Evolutionary conservation across 2,329 filamentous ascomycete genomes (phyloP).

Genomic region (Myotisia sp.): DNA sequence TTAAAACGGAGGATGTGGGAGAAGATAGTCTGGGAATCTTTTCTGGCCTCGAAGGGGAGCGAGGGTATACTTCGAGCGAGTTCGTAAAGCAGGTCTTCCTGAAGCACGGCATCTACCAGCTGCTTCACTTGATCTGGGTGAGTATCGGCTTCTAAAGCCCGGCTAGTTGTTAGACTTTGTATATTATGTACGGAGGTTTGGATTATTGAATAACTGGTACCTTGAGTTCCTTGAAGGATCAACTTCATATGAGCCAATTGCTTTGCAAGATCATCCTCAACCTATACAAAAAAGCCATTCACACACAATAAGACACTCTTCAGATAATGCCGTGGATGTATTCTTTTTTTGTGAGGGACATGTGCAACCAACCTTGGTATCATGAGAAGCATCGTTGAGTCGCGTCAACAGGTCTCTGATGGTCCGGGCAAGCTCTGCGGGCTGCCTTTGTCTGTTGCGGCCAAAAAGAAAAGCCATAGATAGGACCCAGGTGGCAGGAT

Average conservation of each 20-base stretch:
- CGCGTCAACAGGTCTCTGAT: conserved; percentile 50
- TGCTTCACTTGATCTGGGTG: conserved; percentile 78
- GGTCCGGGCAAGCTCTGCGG: conserved; percentile 46
- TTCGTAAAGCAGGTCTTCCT: conserved; percentile 75
- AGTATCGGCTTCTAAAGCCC: conserved; percentile 58
- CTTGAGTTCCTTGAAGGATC: conserved; percentile 81
- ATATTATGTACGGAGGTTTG: no score
- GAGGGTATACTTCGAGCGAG: conserved; percentile 71
- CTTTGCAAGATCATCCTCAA: conserved; percentile 71
- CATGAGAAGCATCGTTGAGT: conserved; percentile 43
- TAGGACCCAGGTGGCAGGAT: no score
- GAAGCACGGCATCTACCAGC: conserved; percentile 68
- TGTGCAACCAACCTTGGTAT: conserved; percentile 38
- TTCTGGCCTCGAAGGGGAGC: conserved; percentile 88
- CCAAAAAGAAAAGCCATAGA: conserved; percentile 64
- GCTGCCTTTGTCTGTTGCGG: conserved; percentile 46
- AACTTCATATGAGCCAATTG: conserved; percentile 83
- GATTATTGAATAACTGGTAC: conserved; percentile 35
- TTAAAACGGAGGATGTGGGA: conserved; percentile 89
- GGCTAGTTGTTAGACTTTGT: conserved; percentile 7
- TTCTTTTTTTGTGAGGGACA: not conserved
- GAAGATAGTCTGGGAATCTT: conserved; percentile 91
- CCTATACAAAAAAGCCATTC: conserved; percentile 35
- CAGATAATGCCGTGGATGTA: not conserved
- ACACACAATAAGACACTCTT: no score